phyloP scores from a whole-genome alignment of 306 rosid genomes.

The Cucurbita argyrosperma region DNA sequence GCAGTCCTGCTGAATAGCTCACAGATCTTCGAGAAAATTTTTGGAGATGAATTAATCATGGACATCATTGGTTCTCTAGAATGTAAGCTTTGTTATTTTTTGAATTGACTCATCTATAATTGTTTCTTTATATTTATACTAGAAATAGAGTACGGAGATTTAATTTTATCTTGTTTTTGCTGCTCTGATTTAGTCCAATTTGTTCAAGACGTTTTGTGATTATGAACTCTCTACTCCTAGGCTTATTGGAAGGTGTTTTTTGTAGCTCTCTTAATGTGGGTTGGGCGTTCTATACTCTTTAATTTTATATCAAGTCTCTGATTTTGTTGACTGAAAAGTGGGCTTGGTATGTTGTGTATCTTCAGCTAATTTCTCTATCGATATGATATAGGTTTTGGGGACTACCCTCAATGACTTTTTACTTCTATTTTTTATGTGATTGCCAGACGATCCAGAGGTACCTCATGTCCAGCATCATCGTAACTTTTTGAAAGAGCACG shows the following conservation, averaged over 20 bases:
- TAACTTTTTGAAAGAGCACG: conserved; percentile 68
- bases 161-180: not conserved
- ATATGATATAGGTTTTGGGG: not conserved
- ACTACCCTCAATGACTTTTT: not conserved
- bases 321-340: not conserved
- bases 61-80: conserved; percentile 81
- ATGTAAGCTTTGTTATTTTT: conserved; percentile 43
- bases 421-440: conserved; percentile 6
- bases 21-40: conserved; percentile 71
- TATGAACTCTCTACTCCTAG: not conserved
- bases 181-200: not conserved
- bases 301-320: not conserved
- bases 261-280: not conserved
- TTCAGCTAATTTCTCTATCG: not conserved
- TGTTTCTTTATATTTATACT: not conserved
- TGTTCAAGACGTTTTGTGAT: not conserved
- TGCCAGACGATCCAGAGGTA: conserved; percentile 82
- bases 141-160: not conserved
- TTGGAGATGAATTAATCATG: conserved; percentile 70
- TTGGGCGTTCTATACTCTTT: not conserved
- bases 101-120: not conserved
- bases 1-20: conserved; percentile 80
- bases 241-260: not conserved
- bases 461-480: conserved; percentile 58
- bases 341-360: not conserved